Percentiles rank a stretch among this genome's conserved stretches.
phyloP scores from a whole-genome alignment of 768 basidiomycete species.

The Tricholoma terreum region DNA sequence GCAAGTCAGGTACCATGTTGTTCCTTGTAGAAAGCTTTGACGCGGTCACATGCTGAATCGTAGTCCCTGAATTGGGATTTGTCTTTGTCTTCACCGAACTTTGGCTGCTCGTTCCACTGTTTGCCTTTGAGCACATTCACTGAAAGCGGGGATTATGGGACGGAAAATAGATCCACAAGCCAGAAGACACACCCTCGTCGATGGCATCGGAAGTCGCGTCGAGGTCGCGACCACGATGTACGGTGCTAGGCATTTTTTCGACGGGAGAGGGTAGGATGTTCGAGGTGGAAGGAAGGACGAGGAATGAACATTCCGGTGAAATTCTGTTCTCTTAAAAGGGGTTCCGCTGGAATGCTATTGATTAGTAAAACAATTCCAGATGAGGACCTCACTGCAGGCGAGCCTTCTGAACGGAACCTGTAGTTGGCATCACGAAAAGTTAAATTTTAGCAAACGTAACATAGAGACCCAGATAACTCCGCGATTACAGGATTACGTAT shows the following conservation, averaged over 20 bases:
- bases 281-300: neutral
- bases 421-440: neutral
- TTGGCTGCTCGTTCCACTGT: constrained; percentile 53
- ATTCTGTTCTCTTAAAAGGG: constrained; percentile 5
- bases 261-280: constrained; percentile 6
- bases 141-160: constrained; percentile 21
- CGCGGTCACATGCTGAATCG: constrained; percentile 71
- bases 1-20: constrained; percentile 55
- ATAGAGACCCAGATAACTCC: neutral
- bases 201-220: constrained; percentile 47
- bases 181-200: constrained; percentile 38
- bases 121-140: constrained; percentile 70
- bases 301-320: neutral
- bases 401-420: neutral
- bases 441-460: neutral
- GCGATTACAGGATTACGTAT: neutral
- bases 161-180: neutral
- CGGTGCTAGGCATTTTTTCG: constrained; percentile 24
- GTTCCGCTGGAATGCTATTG: neutral
- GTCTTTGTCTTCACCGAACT: constrained; percentile 62
- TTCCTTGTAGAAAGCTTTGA: constrained; percentile 74
- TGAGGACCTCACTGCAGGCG: no score
- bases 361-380: neutral
- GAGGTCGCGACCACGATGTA: constrained; percentile 31
- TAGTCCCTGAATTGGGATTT: constrained; percentile 71